A percentile compares a stretch with the other conserved stretches of the same genome.
Evolutionary conservation across 305 asterid species (phyloP).

Genomic region (Fraxinus platypoda): DNA sequence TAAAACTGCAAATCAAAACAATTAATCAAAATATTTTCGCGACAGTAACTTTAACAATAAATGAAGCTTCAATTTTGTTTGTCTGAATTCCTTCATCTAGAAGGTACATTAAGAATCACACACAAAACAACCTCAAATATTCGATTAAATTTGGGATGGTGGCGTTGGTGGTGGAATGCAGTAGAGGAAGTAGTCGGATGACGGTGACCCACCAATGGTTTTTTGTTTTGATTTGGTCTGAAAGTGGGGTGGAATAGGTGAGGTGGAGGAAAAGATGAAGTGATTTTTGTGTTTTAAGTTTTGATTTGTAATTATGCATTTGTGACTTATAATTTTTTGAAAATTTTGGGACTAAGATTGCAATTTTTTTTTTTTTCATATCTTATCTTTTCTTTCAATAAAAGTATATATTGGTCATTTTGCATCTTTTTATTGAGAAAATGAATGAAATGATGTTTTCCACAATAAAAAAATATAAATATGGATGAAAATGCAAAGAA

Average conservation of each 20-base stretch:
- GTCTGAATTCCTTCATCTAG: background rate
- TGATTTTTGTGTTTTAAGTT: background rate
- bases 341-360: too few relatives aligned
- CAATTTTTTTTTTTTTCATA: too few relatives aligned
- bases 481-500: too few relatives aligned
- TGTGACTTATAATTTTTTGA: too few relatives aligned
- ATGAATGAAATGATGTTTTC: too few relatives aligned
- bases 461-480: too few relatives aligned
- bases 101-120: background rate
- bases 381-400: too few relatives aligned
- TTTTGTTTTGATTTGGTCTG: background rate
- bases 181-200: background rate
- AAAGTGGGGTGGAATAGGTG: background rate
- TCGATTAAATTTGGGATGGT: background rate
- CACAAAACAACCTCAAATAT: background rate
- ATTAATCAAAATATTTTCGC: background rate
- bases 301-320: too few relatives aligned
- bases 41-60: background rate
- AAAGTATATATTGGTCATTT: too few relatives aligned
- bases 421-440: too few relatives aligned
- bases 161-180: background rate
- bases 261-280: background rate
- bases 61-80: background rate
- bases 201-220: background rate
- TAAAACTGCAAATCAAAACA: background rate